A percentile compares a stretch with the other conserved stretches of the same genome.
Evolutionary conservation across 441 rosid species (phyloP).

Genomic region (Populus hybrid): DNA sequence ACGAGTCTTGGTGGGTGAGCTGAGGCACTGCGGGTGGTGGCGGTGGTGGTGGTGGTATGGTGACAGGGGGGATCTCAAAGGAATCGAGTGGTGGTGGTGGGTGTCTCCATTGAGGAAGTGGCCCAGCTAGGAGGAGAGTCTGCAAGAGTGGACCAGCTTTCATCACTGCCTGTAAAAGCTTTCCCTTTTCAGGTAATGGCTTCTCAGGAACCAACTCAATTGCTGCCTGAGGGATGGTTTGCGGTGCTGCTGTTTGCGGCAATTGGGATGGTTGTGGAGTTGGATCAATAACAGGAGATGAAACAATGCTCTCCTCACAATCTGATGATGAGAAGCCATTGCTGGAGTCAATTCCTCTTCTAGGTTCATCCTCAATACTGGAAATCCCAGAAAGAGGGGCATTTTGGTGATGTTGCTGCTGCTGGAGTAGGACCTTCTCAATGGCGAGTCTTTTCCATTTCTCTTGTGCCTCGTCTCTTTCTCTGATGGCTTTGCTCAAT

Average conservation of each 20-base stretch:
- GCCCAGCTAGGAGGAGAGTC: conserved; percentile 84
- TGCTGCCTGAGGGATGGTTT: conserved; percentile 13
- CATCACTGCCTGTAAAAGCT: conserved; percentile 88
- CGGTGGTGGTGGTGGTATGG: conserved; percentile 61
- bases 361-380: conserved; percentile 52
- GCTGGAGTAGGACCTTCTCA: conserved; percentile 48
- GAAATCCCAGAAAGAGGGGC: conserved; percentile 35
- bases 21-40: conserved; percentile 48
- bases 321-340: conserved; percentile 51
- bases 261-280: conserved; percentile 18
- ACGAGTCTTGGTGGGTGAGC: conserved; percentile 46
- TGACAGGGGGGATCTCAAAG: conserved; percentile 82
- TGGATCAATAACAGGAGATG: conserved; percentile 40
- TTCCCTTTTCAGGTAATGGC: conserved; percentile 89
- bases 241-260: conserved; percentile 23
- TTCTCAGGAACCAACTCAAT: conserved; percentile 43
- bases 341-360: conserved; percentile 35
- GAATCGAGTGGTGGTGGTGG: conserved; percentile 71
- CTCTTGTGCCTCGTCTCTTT: conserved; percentile 52
- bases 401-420: conserved; percentile 24
- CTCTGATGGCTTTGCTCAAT: conserved; percentile 44
- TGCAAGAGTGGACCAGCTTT: conserved; percentile 87
- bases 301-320: conserved; percentile 89
- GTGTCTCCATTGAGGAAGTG: conserved; percentile 93
- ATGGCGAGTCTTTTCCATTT: conserved; percentile 42